Evolutionary conservation across 2,329 filamentous ascomycete genomes (phyloP), one percentile per base, ranked within the genome.

Genomic region (Amylocarpus encephaloides): DNA sequence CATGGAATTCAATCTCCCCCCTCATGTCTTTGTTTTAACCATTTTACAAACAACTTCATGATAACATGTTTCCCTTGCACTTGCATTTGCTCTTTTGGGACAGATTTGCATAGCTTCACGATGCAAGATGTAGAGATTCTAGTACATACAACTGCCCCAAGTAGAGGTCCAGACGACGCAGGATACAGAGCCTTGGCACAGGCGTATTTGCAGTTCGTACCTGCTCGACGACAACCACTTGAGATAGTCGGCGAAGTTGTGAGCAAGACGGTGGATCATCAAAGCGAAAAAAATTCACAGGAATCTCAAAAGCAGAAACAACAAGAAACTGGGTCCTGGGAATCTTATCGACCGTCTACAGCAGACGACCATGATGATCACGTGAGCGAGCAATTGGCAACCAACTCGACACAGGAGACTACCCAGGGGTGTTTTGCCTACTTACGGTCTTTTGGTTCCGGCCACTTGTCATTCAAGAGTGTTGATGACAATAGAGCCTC

Each of bases 191-290:
- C 60, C n/a, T 44, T 66, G 26, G 63, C 64, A 26, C 52, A 50
- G 45, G 61, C 64, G 41, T 66, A 62, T 45, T 48, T 67, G 10
- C 30, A 56, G 35, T 67, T 67, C 43, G 46, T 58, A 32, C 59
- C 62, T 11, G 45, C 44, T 18, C 54, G 40, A 15, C 40, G 52
- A 13, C 39, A 48, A 15, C 49, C 19, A 29, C 22, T 64, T 22
- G 36, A 48, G 6, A 32, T 49, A 3, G 33, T 15, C 6, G 48
- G 6, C 32, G 34, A 15, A 1, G 29, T 26, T 22, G 42, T 71
- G 69, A 57, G 71, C 71, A 4, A 72, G 68, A 3, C 69, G 66
- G 33, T 62, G 64, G 58, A 73, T 72, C 43, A 69, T 67, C 45
- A 73, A 70, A 13, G 68, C 63, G 53, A 73, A 70, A 56, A 59